These are phyloP conservation scores for Datura wrightii DNA, from an alignment of 257 asterid species.

Conservation along the genomic window DNA sequence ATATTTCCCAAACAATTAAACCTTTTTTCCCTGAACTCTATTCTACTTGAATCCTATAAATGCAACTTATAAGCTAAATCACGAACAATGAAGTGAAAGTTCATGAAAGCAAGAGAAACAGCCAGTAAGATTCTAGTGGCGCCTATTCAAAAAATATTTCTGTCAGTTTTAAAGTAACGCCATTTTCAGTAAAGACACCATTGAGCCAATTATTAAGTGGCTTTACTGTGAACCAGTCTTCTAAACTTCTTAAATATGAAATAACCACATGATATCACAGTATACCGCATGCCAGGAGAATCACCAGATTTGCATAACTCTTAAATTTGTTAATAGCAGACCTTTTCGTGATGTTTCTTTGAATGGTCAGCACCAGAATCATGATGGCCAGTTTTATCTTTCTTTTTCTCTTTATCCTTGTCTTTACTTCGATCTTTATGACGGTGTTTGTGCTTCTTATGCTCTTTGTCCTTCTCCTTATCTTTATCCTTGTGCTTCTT, in stretches of 20 bases:
- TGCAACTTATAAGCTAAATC: constrained; percentile 25
- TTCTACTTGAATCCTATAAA: constrained; percentile 27
- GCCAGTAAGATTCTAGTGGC: background rate
- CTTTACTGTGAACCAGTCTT: constrained; percentile 7
- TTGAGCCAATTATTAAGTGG: constrained; percentile 8
- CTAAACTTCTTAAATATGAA: background rate
- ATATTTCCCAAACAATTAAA: background rate
- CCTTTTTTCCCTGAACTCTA: background rate
- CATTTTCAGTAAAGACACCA: constrained; percentile 18
- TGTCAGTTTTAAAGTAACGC: background rate
- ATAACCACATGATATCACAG: constrained; percentile 29
- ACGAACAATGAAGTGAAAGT: background rate
- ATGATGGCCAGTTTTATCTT: constrained; percentile 75
- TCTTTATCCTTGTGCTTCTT: constrained; percentile 79
- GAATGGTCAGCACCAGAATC: constrained; percentile 89
- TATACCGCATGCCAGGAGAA: background rate
- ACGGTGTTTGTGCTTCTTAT: constrained; percentile 91
- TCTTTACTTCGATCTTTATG: constrained; percentile 97
- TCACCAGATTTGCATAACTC: background rate
- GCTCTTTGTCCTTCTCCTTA: constrained; percentile 82
- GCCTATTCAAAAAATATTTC: background rate
- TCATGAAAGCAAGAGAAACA: background rate
- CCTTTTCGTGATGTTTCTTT: constrained; percentile 80
- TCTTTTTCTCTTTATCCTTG: constrained; percentile 95
- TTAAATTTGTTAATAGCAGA: constrained; percentile 35